Conservation (phyloP, 768 basidiomycete genomes). For the Mycena rosella region DNA sequence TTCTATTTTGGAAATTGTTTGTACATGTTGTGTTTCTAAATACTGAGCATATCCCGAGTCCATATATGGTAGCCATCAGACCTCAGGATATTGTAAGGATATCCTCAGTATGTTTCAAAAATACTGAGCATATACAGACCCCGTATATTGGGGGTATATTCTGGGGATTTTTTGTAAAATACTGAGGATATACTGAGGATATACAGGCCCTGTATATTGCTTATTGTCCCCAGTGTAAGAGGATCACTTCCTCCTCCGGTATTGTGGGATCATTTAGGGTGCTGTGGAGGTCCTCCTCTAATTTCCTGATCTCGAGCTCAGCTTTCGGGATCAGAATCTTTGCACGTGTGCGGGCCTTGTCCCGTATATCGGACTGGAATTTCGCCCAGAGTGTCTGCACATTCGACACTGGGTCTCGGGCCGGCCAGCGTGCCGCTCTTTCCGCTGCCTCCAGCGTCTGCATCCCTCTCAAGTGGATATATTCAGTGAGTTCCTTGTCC, state of each 20-base stretch:
- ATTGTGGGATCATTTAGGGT: background rate
- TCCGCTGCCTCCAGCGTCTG: constrained; percentile 36
- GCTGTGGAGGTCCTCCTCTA: background rate
- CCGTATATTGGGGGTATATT: no score
- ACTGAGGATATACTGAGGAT: no score
- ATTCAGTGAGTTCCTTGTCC: constrained; percentile 8
- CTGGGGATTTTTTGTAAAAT: no score
- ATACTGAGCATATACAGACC: no score
- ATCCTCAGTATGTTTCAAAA: no score
- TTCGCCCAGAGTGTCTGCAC: background rate
- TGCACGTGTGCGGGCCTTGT: constrained; percentile 4
- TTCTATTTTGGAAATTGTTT: no score
- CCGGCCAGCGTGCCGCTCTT: constrained; percentile 32
- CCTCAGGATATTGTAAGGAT: no score
- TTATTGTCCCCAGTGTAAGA: no score
- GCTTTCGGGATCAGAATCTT: constrained; percentile 13
- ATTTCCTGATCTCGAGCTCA: background rate
- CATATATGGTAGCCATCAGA: no score
- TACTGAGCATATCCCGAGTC: no score
- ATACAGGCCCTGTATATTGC: no score
- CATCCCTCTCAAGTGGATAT: constrained; percentile 41
- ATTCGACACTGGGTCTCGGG: background rate
- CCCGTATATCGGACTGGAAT: constrained; percentile 1
- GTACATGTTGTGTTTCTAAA: no score
- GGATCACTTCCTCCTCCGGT: constrained; percentile 1